phyloP scores from a whole-genome alignment of 176 grass and related monocot genomes.

The Cymbopogon citratus region DNA sequence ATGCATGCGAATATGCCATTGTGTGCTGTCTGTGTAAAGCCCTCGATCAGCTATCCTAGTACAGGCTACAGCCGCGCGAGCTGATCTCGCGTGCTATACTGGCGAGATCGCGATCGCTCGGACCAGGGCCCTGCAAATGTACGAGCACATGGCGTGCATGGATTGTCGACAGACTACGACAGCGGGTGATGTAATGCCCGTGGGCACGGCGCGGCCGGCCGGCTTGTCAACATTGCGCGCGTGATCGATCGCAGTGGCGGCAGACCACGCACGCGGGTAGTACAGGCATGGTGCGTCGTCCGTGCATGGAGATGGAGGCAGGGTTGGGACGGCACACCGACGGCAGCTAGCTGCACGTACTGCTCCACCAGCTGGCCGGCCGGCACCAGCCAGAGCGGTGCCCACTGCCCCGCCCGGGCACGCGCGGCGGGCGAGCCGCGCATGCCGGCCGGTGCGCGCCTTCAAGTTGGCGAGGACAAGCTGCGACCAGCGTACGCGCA shows the following conservation, averaged over 20 bases:
- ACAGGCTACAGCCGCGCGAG: background rate
- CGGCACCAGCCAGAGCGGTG: background rate
- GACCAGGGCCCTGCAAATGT: background rate
- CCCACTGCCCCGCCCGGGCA: background rate
- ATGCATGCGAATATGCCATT: too few relatives aligned
- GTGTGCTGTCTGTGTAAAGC: too few relatives aligned
- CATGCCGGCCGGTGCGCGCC: background rate
- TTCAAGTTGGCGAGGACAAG: slow-evolving; percentile 11
- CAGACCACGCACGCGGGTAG: background rate
- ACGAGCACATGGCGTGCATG: background rate
- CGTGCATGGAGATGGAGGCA: background rate
- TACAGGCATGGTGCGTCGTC: background rate
- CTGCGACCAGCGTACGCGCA: background rate
- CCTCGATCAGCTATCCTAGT: background rate
- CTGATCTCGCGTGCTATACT: too few relatives aligned
- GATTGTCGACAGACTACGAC: background rate
- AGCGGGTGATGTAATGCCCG: too few relatives aligned
- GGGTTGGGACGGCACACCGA: background rate
- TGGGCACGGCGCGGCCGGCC: too few relatives aligned
- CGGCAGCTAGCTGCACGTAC: background rate
- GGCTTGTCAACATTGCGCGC: background rate
- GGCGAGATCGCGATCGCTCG: background rate
- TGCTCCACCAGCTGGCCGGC: background rate
- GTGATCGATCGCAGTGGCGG: background rate
- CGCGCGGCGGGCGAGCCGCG: background rate